Evolutionary conservation across 2,329 filamentous ascomycete species (phyloP).

Genomic region (Cercospora nicotianae): DNA sequence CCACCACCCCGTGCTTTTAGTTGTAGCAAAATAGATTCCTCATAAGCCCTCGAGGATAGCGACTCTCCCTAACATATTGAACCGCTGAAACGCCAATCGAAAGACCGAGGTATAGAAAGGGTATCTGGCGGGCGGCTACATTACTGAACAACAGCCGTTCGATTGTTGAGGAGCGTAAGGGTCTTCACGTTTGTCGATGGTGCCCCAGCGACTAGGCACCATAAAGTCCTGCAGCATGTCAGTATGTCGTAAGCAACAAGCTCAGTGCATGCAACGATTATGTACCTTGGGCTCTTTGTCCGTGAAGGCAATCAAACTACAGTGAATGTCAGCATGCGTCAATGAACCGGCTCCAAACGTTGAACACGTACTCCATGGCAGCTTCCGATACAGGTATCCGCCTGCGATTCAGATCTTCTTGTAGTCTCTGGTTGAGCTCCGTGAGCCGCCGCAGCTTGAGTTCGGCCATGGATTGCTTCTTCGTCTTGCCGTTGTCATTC

Average conservation of each 20-base stretch:
- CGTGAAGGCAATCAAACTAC: slow-evolving; percentile 94
- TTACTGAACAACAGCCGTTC: slow-evolving; percentile 90
- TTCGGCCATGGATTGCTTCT: slow-evolving; percentile 99
- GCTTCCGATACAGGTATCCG: slow-evolving; percentile 95
- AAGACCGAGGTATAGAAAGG: slow-evolving; percentile 19
- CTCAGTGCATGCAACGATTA: neutral
- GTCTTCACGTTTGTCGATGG: slow-evolving; percentile 91
- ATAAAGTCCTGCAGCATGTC: slow-evolving; percentile 70
- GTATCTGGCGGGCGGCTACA: slow-evolving; percentile 57
- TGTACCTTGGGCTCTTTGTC: slow-evolving; percentile 74
- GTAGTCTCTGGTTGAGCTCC: slow-evolving; percentile 92
- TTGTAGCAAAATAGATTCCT: slow-evolving; percentile 15
- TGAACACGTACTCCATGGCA: slow-evolving; percentile 55
- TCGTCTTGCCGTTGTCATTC: slow-evolving; percentile 72
- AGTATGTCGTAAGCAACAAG: neutral
- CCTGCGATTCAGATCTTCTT: slow-evolving; percentile 93
- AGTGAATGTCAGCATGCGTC: slow-evolving; percentile 7
- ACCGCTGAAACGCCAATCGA: slow-evolving; percentile 30
- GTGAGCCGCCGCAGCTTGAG: slow-evolving; percentile 94
- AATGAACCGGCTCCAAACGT: neutral
- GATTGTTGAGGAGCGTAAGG: slow-evolving; percentile 97
- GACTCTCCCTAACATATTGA: slow-evolving; percentile 13
- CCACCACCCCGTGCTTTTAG: slow-evolving; percentile 9
- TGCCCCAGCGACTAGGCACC: slow-evolving; percentile 96
- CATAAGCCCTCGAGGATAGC: slow-evolving; percentile 7